phyloP scores from a whole-genome alignment of 805 yeast species.

The Danielia reshetovae region DNA sequence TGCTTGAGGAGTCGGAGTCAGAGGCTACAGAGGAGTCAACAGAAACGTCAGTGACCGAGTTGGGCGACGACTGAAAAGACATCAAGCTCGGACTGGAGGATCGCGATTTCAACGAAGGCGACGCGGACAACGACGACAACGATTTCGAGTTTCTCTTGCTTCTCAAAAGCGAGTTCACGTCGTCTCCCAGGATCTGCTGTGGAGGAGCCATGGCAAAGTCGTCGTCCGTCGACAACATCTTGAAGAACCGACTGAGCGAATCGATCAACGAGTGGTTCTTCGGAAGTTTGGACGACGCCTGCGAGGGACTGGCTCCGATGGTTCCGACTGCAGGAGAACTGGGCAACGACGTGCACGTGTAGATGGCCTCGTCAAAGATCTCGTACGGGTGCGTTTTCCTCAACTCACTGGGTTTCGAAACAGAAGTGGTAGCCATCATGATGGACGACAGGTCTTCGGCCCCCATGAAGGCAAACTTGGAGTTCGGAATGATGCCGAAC shows the following conservation, averaged over 20 bases:
- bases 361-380: constrained; percentile 62
- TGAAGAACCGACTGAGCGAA: constrained; percentile 29
- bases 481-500: constrained; percentile 38
- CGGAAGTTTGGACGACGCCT: constrained; percentile 20
- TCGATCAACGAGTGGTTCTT: constrained; percentile 36
- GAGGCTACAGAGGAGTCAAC: constrained; percentile 28
- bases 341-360: constrained; percentile 30
- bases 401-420: constrained; percentile 29
- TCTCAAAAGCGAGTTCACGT: constrained; percentile 3
- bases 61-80: constrained; percentile 34
- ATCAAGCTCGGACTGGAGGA: constrained; percentile 37
- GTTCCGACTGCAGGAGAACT: constrained; percentile 8
- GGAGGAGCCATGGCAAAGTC: constrained; percentile 12
- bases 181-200: constrained; percentile 3
- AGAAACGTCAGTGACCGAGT: constrained; percentile 34
- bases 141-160: constrained; percentile 30
- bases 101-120: constrained; percentile 26
- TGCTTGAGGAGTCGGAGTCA: constrained; percentile 23
- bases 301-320: neutral
- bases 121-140: constrained; percentile 32
- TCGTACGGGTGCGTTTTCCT: constrained; percentile 58
- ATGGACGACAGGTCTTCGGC: constrained; percentile 2
- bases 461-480: constrained; percentile 19
- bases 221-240: constrained; percentile 33
- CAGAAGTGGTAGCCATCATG: constrained; percentile 12